Evolutionary conservation across 2,329 filamentous ascomycete genomes (phyloP), one percentile per base, ranked within the genome.

Genomic region (Fusarium metavorans): DNA sequence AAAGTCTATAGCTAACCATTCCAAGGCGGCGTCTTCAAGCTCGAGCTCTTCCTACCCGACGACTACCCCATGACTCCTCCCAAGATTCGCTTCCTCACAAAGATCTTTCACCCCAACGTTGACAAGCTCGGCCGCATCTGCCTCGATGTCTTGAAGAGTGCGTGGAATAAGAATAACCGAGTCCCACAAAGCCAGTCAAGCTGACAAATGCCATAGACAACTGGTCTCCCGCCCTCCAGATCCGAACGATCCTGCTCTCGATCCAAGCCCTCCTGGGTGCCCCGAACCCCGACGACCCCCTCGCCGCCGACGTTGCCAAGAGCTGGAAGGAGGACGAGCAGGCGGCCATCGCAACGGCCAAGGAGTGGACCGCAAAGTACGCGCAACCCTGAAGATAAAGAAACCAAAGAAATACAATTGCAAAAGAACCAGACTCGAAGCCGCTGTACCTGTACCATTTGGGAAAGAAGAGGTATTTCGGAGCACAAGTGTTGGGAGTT

Each of bases 61-160:
- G 97, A 99, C 86, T 99, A 99, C 83, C 97, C 97, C 48, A 99
- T 99, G 97, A 98, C 95, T 37, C 96, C 97, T 64, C 97, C 97
- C 54, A 98, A 98, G 88, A 98, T 99, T 81, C 94, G 97, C 65
- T 99, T 99, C 85, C 88, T 99, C 61, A 99, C 97, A 79, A 98
- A 98, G 86, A 98, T 99, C 84, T 99, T 98, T 85, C 97, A 99
- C 83, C 97, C 97, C 62, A 99, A 99, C 83, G 98, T 99, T 78
- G 97, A 99, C 83, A 97, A 97, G 85, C 91, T 99, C 3, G 97
- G 97, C 70, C 93, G 97, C 70, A 99, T 99, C 85, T 99, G 97
- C 82, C 87, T 99, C 59, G 97, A 99, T 82, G 97, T 99, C 37
- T 86, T 99, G 67, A 99, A 99, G 88, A 98, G 97, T 97, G 87